phyloP scores from a whole-genome alignment of 805 yeast genomes.

The Saturnispora silvae region DNA sequence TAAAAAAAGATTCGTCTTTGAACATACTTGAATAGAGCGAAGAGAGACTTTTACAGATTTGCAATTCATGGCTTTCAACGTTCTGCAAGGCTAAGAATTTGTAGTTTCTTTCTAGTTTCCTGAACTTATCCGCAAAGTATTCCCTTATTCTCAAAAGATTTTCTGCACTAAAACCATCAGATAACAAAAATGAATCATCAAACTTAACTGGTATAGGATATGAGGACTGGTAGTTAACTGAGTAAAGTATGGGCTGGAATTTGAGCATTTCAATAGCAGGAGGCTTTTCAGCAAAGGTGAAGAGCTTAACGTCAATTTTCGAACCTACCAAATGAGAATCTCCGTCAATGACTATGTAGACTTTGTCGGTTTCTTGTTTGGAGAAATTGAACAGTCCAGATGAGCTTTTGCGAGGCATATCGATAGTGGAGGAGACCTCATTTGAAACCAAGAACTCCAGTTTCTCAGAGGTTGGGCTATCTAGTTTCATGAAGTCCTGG shows the following conservation, averaged over 20 bases:
- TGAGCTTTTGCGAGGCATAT: background rate
- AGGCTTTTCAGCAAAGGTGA: background rate
- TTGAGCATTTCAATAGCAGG: background rate
- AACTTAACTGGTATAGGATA: slow-evolving; percentile 4
- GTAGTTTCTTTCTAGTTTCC: too few species aligned
- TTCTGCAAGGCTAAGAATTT: too few species aligned
- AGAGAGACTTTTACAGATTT: too few species aligned
- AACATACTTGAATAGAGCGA: too few species aligned
- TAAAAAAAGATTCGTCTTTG: too few species aligned
- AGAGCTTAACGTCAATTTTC: background rate
- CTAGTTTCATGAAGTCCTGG: background rate
- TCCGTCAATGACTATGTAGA: background rate
- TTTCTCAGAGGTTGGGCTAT: too few species aligned
- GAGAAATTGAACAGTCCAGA: background rate
- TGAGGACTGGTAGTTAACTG: slow-evolving; percentile 3
- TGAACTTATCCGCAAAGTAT: too few species aligned
- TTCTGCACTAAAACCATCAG: background rate
- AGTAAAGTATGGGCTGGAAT: slow-evolving; percentile 1
- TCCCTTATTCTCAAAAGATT: too few species aligned
- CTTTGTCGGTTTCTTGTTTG: too few species aligned
- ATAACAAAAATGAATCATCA: background rate
- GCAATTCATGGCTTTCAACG: too few species aligned
- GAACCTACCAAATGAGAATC: too few species aligned
- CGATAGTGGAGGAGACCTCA: background rate
- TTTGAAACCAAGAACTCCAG: too few species aligned